phyloP scores from a whole-genome alignment of 306 rosid species.

The Begonia masoniana region DNA sequence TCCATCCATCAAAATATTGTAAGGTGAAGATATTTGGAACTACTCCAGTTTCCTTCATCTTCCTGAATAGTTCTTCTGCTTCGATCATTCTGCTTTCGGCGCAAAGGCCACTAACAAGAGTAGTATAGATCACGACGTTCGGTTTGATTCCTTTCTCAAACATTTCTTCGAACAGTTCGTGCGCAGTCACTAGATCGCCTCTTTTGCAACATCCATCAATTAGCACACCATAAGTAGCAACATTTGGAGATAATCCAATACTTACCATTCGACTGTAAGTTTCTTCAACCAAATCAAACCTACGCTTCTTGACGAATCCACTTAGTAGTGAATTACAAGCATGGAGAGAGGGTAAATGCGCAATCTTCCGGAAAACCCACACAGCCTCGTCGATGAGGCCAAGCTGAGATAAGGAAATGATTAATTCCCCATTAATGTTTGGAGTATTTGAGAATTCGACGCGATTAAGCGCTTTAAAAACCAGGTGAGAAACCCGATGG shows the following conservation, averaged over 20 bases:
- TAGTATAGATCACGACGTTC: slow-evolving; percentile 38
- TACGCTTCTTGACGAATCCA: slow-evolving; percentile 28
- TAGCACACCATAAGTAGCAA: slow-evolving; percentile 43
- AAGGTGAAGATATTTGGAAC: slow-evolving; percentile 50
- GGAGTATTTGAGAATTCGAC: slow-evolving; percentile 18
- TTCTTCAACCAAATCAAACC: slow-evolving; percentile 34
- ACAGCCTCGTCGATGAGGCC: slow-evolving; percentile 45
- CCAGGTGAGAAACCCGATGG: slow-evolving; percentile 13
- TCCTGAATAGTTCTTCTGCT: slow-evolving; percentile 27
- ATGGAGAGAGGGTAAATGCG: slow-evolving; percentile 23
- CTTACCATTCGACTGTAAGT: slow-evolving; percentile 30
- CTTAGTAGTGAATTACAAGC: slow-evolving; percentile 54
- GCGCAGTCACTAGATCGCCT: slow-evolving; percentile 24
- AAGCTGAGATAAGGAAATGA: slow-evolving; percentile 31
- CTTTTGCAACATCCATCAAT: slow-evolving; percentile 28
- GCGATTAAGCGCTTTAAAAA: slow-evolving; percentile 27
- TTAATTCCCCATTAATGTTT: slow-evolving; percentile 26
- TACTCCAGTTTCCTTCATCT: slow-evolving; percentile 35
- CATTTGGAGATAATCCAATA: slow-evolving; percentile 34
- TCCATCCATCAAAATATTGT: slow-evolving; percentile 57
- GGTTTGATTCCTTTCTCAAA: slow-evolving; percentile 24
- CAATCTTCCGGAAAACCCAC: slow-evolving; percentile 21
- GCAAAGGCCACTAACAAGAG: slow-evolving; percentile 38
- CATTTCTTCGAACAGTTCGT: slow-evolving; percentile 51
- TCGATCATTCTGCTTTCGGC: slow-evolving; percentile 31